Evolutionary conservation across 2,329 filamentous ascomycete genomes (phyloP).

Genomic region (Aspergillus calidoustus): DNA sequence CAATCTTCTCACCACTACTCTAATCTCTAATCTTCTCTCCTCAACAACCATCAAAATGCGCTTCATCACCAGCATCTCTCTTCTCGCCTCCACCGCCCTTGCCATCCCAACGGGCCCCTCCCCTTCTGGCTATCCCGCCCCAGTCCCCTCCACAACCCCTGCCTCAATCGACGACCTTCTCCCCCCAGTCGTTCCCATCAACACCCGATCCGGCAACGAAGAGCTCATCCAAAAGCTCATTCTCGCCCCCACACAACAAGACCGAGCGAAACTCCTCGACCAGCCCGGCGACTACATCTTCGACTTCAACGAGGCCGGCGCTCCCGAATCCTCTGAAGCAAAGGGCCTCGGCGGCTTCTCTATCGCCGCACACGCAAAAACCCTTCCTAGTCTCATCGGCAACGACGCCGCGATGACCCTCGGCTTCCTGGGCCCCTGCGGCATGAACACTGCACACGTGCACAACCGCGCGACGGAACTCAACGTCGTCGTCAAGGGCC

Average conservation of each 20-base stretch:
- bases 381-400: constrained; percentile 9
- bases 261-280: constrained; percentile 13
- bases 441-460: constrained; percentile 15
- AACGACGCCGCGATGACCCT: constrained; percentile 14
- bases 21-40: not conserved
- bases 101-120: not conserved
- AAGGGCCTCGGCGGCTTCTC: constrained; percentile 3
- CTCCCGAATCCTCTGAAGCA: not conserved
- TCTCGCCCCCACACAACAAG: constrained; percentile 4
- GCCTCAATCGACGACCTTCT: not conserved
- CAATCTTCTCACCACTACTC: not conserved
- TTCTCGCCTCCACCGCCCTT: constrained; percentile 3
- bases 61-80: not conserved
- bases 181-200: constrained; percentile 9
- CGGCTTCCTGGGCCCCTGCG: constrained; percentile 11
- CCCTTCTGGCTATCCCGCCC: not conserved
- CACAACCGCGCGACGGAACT: constrained; percentile 15
- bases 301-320: constrained; percentile 8
- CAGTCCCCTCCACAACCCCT: not conserved
- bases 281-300: constrained; percentile 17
- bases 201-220: constrained; percentile 9
- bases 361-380: constrained; percentile 6
- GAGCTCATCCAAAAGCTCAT: constrained; percentile 8
- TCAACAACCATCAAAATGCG: not conserved
- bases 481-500: constrained; percentile 15